Conservation (phyloP, 495 filamentous ascomycete species). For the Cryomyces minteri region DNA sequence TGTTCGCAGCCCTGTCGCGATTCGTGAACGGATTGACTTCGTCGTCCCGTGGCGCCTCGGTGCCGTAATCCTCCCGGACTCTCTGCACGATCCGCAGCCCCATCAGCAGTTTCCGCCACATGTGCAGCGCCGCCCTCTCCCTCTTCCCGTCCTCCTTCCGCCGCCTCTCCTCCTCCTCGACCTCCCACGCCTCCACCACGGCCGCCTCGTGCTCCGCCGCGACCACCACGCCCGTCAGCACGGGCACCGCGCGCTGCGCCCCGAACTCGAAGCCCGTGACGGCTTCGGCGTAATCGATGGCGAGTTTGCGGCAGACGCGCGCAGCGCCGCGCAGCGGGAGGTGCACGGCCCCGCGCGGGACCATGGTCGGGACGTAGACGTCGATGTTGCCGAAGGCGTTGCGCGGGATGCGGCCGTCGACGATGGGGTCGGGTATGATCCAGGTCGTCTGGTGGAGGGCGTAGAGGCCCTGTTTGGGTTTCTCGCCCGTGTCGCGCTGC, state of each 20-base stretch:
- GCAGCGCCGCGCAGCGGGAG: slow-evolving; percentile 59
- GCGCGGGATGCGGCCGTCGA: slow-evolving; percentile 74
- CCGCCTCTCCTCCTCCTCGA: slow-evolving; percentile 42
- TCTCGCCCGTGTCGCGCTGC: slow-evolving; percentile 59
- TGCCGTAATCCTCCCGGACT: slow-evolving; percentile 54
- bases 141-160: slow-evolving; percentile 70
- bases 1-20: slow-evolving; percentile 2
- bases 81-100: slow-evolving; percentile 67
- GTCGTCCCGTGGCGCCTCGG: slow-evolving; percentile 13
- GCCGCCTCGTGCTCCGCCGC: slow-evolving; percentile 57
- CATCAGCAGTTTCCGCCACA: slow-evolving; percentile 77
- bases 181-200: slow-evolving; percentile 65
- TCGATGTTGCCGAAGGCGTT: slow-evolving; percentile 97
- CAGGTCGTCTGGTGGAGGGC: slow-evolving; percentile 74
- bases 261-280: slow-evolving; percentile 96
- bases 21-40: slow-evolving; percentile 27
- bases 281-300: slow-evolving; percentile 83
- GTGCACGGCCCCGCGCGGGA: slow-evolving; percentile 68
- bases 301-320: slow-evolving; percentile 63
- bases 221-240: slow-evolving; percentile 78
- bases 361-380: slow-evolving; percentile 84
- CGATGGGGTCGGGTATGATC: slow-evolving; percentile 61
- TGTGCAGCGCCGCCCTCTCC: slow-evolving; percentile 49
- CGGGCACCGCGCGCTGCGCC: slow-evolving; percentile 76
- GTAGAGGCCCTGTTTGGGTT: slow-evolving; percentile 74